Percentiles rank a stretch among this genome's conserved stretches.
Evolutionary conservation across 179 eudicot genomes (phyloP).

Genomic region (Carnegiea gigantea): DNA sequence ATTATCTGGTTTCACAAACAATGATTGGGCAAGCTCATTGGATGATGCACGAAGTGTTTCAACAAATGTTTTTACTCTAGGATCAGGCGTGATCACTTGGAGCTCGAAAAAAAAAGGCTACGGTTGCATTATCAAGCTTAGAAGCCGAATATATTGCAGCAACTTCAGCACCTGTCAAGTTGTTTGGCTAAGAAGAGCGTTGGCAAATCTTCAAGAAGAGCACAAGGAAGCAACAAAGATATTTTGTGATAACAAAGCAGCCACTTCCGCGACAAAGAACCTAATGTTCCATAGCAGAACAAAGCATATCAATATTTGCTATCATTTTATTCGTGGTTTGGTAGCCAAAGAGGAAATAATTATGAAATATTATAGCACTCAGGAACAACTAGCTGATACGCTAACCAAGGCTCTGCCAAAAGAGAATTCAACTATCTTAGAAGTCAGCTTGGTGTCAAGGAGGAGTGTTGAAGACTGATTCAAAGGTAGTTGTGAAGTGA

Average conservation of each 20-base stretch:
- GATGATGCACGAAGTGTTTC: not conserved
- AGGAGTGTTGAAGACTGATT: too few species aligned
- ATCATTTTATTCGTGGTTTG: not conserved
- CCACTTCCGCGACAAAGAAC: not conserved
- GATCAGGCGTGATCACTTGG: not conserved
- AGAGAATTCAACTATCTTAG: not conserved
- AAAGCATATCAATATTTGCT: not conserved
- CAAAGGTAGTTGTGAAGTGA: too few species aligned
- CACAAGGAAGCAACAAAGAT: conserved; percentile 3
- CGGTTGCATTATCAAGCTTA: not conserved
- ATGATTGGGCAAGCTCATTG: not conserved
- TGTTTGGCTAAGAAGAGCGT: conserved; percentile 3
- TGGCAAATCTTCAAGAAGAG: not conserved
- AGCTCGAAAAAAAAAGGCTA: not conserved
- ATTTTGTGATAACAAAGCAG: not conserved
- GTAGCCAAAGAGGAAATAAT: not conserved
- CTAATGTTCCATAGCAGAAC: not conserved
- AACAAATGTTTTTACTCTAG: not conserved
- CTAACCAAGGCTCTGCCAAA: not conserved
- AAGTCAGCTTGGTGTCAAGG: not conserved
- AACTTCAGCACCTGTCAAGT: conserved; percentile 2
- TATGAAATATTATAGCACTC: not conserved
- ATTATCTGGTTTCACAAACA: too few species aligned
- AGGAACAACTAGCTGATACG: not conserved
- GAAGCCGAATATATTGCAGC: not conserved